A percentile compares a stretch with the other conserved stretches of the same genome.
These are phyloP conservation scores for Neofusicoccum sp. DNA, from an alignment of 2,329 filamentous ascomycete species.

Conservation along the genomic window DNA sequence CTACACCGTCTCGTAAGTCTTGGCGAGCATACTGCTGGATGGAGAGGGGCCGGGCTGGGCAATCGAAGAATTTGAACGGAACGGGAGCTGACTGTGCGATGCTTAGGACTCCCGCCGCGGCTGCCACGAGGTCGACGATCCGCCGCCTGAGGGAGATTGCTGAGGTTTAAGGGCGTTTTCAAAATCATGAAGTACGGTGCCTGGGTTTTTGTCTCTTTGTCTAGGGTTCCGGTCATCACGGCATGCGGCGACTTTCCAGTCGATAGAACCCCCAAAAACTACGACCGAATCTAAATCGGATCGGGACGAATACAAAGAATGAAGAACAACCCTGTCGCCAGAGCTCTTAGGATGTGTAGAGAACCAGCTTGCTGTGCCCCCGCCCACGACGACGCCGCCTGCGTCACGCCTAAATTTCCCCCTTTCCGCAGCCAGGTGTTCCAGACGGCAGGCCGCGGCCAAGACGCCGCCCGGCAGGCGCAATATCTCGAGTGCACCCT, in stretches of 20 bases:
- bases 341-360: background rate
- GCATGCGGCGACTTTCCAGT: constrained; percentile 19
- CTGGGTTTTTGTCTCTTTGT: constrained; percentile 19
- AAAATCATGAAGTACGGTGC: constrained; percentile 17
- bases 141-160: constrained; percentile 96
- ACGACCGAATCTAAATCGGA: constrained; percentile 19
- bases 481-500: background rate
- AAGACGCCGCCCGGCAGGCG: background rate
- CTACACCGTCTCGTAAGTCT: constrained; percentile 91
- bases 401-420: background rate
- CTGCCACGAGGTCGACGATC: constrained; percentile 93
- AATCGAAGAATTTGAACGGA: background rate
- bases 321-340: constrained; percentile 12
- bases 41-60: background rate
- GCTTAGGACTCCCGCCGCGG: constrained; percentile 81
- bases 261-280: constrained; percentile 18
- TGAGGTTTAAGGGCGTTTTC: constrained; percentile 67
- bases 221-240: constrained; percentile 19
- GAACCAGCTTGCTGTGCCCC: constrained; percentile 7
- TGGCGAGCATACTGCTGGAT: background rate
- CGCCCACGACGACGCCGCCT: background rate
- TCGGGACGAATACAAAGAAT: constrained; percentile 21
- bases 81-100: constrained; percentile 21
- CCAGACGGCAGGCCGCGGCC: background rate
- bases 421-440: constrained; percentile 2